Evolutionary conservation across 306 rosid genomes (phyloP).

Genomic region (Carpinus viminea): DNA sequence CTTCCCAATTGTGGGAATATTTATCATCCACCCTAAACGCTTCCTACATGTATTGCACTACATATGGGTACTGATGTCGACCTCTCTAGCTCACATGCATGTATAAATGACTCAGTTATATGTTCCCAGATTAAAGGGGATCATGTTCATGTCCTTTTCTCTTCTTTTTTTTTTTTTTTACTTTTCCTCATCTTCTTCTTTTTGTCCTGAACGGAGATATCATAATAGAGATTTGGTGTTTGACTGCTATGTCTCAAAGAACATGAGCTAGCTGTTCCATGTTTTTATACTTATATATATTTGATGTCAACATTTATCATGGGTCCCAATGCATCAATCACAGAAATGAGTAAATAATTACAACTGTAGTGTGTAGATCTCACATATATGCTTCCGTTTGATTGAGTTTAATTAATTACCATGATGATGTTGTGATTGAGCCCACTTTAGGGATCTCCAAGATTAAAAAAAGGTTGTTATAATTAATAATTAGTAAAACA

Average conservation of each 20-base stretch:
- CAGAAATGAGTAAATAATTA: background rate
- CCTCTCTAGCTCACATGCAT: conserved; percentile 21
- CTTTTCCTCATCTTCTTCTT: background rate
- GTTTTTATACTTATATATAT: background rate
- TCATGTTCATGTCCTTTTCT: background rate
- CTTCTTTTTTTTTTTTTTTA: background rate
- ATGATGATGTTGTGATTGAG: background rate
- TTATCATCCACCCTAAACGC: too few species aligned
- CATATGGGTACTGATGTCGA: conserved; percentile 36
- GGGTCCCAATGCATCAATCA: background rate
- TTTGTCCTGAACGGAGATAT: background rate
- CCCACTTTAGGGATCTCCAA: conserved; percentile 2
- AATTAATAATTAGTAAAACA: conserved; percentile 43
- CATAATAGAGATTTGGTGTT: too few species aligned
- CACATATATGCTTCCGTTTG: too few species aligned
- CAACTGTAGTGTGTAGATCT: background rate
- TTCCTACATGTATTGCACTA: conserved; percentile 20
- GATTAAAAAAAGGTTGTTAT: conserved; percentile 37
- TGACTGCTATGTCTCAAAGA: background rate
- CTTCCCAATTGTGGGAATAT: too few species aligned
- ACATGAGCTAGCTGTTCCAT: too few species aligned
- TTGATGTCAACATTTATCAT: background rate
- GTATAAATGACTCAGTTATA: background rate
- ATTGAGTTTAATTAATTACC: background rate
- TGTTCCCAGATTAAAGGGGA: conserved; percentile 31